Evolutionary conservation across 768 basidiomycete species (phyloP), one percentile per base, ranked within the genome.

Genomic region (Mycena vitilis): DNA sequence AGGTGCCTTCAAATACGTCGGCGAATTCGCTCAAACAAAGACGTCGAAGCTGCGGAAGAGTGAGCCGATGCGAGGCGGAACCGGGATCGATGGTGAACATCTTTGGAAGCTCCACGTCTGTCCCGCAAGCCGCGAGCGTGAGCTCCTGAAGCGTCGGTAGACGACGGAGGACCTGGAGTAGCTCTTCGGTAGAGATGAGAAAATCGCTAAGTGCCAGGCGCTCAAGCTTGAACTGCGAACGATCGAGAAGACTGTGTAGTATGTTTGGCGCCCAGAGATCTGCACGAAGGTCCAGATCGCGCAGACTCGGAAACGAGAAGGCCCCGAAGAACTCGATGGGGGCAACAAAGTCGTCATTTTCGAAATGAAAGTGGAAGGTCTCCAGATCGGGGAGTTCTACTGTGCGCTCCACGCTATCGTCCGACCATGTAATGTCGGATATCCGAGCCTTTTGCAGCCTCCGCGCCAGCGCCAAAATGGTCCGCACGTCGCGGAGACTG

Each of bases 241-340:
- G 22, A 51, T 22, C n/a, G 15, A 23, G 15, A 8, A 51, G 10
- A 22, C 1, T 22, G 10, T 1, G 25, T 22, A 48, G 47, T 23
- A 51, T 30, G 11, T 8, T 11, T 13, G 49, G 49, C 49, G 49
- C 10, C n/a, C n/a, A 51, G n/a, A 5, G 5, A 12, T 23, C 22
- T 8, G 22, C 49, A 11, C 15, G 49, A 30, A 51, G 1, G 22
- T 23, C 25, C 22, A 51, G 22, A 23, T 22, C 49, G 49, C 49
- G 49, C 8, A 51, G 49, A 51, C 23, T 51, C 18, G 49, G 49
- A 51, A 51, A 51, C 49, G 49, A 51, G 49, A 51, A 51, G 22
- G 49, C 49, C 8, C 23, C 10, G 25, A 51, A 51, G 18, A 51
- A 51, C 23, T 9, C 8, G 15, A 2, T 22, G 9, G 49, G 49